A percentile compares a stretch with the other conserved stretches of the same genome.
Evolutionary conservation across 768 basidiomycete genomes (phyloP).

Genomic region (Termitomyces sp.): DNA sequence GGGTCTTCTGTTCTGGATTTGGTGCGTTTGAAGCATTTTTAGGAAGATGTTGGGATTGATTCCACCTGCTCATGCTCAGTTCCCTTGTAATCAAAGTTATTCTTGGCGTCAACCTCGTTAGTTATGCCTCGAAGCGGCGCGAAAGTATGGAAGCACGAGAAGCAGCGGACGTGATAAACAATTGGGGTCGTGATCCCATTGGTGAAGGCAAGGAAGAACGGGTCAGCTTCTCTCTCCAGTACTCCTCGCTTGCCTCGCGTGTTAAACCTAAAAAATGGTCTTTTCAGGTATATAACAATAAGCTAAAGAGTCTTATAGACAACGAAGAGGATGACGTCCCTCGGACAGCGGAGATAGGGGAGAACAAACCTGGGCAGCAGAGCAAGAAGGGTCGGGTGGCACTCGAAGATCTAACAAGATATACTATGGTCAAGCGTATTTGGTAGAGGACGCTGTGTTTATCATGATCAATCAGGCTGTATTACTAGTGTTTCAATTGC

Average conservation of each 20-base stretch:
- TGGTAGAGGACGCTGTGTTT: slow-evolving; percentile 35
- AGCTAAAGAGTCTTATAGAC: slow-evolving; percentile 68
- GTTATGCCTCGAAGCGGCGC: slow-evolving; percentile 71
- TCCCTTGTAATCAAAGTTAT: slow-evolving; percentile 86
- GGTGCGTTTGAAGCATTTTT: slow-evolving; percentile 40
- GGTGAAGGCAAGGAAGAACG: slow-evolving; percentile 87
- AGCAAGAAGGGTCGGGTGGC: slow-evolving; percentile 58
- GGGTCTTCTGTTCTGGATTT: slow-evolving; percentile 73
- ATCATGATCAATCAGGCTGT: not conserved
- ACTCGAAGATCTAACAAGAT: slow-evolving; percentile 86
- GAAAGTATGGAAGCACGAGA: slow-evolving; percentile 75
- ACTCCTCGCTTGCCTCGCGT: not conserved
- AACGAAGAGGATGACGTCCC: slow-evolving; percentile 64
- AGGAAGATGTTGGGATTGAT: not conserved
- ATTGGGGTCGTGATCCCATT: slow-evolving; percentile 86
- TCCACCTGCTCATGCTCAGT: slow-evolving; percentile 27
- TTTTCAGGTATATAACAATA: slow-evolving; percentile 70
- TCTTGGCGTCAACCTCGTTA: slow-evolving; percentile 83
- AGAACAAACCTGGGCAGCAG: slow-evolving; percentile 35
- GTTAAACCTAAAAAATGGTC: not conserved
- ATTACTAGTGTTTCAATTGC: not conserved
- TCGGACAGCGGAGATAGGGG: slow-evolving; percentile 68
- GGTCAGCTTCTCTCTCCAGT: slow-evolving; percentile 31
- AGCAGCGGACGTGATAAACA: slow-evolving; percentile 71
- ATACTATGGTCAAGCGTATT: slow-evolving; percentile 95